Evolutionary conservation across 2,329 filamentous ascomycete species (phyloP), one percentile per base, ranked within the genome.

Genomic region (Penicillium freii): DNA sequence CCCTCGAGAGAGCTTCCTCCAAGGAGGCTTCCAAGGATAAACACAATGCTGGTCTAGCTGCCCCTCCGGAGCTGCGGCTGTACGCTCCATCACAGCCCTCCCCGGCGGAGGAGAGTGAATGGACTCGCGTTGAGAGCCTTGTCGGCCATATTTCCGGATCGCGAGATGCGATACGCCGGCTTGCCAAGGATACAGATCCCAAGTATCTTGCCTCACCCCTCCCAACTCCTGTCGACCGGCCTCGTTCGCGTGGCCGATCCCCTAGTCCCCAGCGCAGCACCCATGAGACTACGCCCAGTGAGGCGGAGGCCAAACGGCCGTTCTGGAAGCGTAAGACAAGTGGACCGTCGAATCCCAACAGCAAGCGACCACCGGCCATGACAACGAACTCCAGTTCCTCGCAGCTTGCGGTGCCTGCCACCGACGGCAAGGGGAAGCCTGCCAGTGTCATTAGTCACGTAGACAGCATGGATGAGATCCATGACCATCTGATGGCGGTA

Each of bases 251-350:
- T 44, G 70, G 64, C 47, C 69, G 71, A 50, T 74, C 74, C 9
- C 70, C 68, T 17, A 75, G 73, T 43, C 73, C 72, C 15, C 66
- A 68, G 48, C 66, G 64, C 25, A 64, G 57, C 54, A 61, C 70
- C 0, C 64, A 67, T 3, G 75, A 77, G 27, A 62, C 67, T n/a
- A 69, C 69, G 21, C 59, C 50, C 6, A 72, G 58, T 5, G 73
- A 71, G 10, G 8, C 15, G 15, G 77, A 78, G 46, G 86, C 91
- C 53, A 91, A 82, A 71, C 84, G 86, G 58, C 81, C 91, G 0
- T 97, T 99, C 70, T 99, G 94, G 94, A 96, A 92, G 73, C 86
- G 93, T 47, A 97, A 96, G 75, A 80, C 87, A 1, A 92, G 87
- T 66, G 77, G 72, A 42, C 77, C 76, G 23, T 75, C 71, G 29